Base-by-base conservation (phyloP, 331 rosid genomes). In the Spiraea crenata region DNA sequence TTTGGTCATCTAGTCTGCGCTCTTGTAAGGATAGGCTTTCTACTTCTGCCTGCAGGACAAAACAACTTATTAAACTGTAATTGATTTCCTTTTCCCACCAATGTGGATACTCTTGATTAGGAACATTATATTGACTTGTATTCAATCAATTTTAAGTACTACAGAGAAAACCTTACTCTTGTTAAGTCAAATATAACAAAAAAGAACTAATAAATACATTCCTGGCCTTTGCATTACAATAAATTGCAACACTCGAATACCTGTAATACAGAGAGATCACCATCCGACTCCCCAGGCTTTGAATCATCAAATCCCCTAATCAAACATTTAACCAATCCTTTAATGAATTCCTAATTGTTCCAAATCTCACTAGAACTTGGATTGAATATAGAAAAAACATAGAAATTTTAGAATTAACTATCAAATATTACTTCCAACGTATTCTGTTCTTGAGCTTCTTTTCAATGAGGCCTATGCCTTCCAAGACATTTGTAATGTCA, bases 381-480 rank as follows among this genome's bases (percentile, higher is more conserved):
- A 66, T 17, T 63, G 56, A 66, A 66, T 20, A 63, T 76, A 19
- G 49, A 19, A 57, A 20, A 57, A 75, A 58, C 41, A 49, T 62
- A 70, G 47, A 46, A 58, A 17, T 62, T 77, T 25, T 37, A 63
- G 55, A 52, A 63, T 68, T 57, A 75, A 63, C 63, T 5, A 16
- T 62, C 76, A 80, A 75, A 70, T 38, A 82, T 86, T 95, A 95
- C 99, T 91, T 95, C 97, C 99, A 95, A 69, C 81, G 96, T 76
- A 95, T 91, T 71, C 88, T 89, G 84, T 95, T 95, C 82, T 95
- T 95, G 63, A 91, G 84, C 74, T 87, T 95, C 87, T 95, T 95
- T 87, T 95, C 99, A 17, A 95, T 95, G 77, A 95, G 99, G 73
- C 96, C 99, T 79, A 95, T 86, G 85, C 99, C 99, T 86, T 95